These are phyloP conservation scores for Solanum commersonii DNA, from an alignment of 257 asterid species.

Conservation along the genomic window DNA sequence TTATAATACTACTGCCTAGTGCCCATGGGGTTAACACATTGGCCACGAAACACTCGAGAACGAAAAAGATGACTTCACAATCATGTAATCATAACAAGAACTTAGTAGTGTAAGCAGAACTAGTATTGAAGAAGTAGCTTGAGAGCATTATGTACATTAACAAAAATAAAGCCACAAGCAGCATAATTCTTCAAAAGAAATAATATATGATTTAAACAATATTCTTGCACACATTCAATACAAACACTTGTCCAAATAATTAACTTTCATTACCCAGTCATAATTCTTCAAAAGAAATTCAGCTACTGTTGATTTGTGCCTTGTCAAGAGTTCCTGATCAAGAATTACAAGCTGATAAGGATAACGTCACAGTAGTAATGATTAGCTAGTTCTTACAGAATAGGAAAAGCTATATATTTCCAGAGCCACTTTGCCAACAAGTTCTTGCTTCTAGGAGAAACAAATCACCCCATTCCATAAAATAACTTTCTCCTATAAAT, in stretches of 20 bases:
- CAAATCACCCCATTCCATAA: background rate
- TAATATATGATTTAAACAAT: background rate
- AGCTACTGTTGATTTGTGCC: constrained; percentile 96
- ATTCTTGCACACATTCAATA: background rate
- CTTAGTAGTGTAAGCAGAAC: background rate
- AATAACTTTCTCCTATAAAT: background rate
- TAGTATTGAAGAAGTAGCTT: background rate
- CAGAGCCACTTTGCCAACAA: background rate
- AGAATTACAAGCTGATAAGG: background rate
- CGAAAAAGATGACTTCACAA: background rate
- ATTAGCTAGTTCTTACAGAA: background rate
- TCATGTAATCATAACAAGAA: background rate
- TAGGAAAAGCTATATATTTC: background rate
- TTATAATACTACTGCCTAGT: background rate
- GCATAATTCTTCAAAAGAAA: background rate
- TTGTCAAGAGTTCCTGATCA: constrained; percentile 80
- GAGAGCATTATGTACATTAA: background rate
- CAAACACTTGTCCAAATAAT: background rate
- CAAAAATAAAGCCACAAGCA: background rate
- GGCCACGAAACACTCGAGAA: background rate
- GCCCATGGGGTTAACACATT: background rate
- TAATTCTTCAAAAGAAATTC: constrained; percentile 82
- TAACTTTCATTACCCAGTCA: constrained; percentile 59
- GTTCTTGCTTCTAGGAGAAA: background rate
- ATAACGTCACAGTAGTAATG: background rate